These are phyloP conservation scores for Fusarium hostae DNA, from an alignment of 2,329 filamentous ascomycete species.

Conservation along the genomic window DNA sequence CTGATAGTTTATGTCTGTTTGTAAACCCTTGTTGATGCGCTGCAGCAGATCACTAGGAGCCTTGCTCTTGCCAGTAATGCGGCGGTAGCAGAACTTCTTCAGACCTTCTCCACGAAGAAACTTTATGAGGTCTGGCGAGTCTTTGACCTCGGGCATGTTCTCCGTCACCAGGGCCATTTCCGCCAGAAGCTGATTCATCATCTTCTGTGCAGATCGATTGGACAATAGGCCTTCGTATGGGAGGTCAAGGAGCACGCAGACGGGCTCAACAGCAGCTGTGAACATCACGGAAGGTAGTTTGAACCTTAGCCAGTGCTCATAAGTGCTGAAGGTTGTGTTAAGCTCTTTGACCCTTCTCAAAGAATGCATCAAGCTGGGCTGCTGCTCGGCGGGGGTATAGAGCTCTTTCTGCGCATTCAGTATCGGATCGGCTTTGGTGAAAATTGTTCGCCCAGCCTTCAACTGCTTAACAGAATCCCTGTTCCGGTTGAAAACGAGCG, in stretches of 20 bases:
- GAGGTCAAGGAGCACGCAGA: constrained; percentile 82
- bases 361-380: constrained; percentile 37
- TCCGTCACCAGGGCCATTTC: constrained; percentile 81
- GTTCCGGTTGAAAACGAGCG: constrained; percentile 56
- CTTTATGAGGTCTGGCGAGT: constrained; percentile 65
- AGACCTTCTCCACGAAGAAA: constrained; percentile 70
- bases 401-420: constrained; percentile 24
- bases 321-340: constrained; percentile 36
- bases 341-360: constrained; percentile 40
- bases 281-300: constrained; percentile 85
- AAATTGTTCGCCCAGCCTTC: constrained; percentile 45
- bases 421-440: constrained; percentile 43
- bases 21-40: constrained; percentile 68
- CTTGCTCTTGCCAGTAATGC: constrained; percentile 58
- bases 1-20: constrained; percentile 83
- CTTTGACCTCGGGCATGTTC: constrained; percentile 77
- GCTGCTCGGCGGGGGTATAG: constrained; percentile 31
- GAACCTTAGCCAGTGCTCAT: constrained; percentile 67
- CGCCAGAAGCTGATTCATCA: constrained; percentile 76
- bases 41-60: constrained; percentile 72
- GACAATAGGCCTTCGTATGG: constrained; percentile 76
- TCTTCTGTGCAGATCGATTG: constrained; percentile 71
- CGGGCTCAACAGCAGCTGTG: constrained; percentile 80
- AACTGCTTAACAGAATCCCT: constrained; percentile 54
- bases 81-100: constrained; percentile 64